phyloP scores from a whole-genome alignment of 23 red algal species.

The Gracilaria domingensis region DNA sequence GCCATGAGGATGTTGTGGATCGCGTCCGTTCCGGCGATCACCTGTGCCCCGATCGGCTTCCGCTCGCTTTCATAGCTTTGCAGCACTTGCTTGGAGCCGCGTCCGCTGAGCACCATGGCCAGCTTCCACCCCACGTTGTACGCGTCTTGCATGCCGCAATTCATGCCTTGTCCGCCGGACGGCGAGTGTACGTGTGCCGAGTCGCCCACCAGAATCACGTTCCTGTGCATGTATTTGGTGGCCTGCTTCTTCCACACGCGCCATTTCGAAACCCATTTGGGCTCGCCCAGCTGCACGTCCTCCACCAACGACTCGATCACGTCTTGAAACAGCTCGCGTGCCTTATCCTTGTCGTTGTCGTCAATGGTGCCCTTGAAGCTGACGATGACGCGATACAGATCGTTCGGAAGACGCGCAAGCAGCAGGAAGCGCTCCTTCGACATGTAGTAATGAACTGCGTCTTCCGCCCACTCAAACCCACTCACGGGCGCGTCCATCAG shows the following conservation, averaged over 20 bases:
- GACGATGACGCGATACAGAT: neutral
- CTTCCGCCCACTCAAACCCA: neutral
- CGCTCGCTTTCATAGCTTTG: conserved; percentile 12
- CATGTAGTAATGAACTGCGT: conserved; percentile 20
- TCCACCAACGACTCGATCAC: neutral
- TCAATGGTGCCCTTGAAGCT: neutral
- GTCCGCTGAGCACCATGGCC: neutral
- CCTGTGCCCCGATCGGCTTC: neutral
- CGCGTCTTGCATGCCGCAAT: conserved; percentile 3
- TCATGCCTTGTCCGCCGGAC: conserved; percentile 10
- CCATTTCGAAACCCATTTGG: conserved; percentile 15
- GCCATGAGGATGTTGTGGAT: conserved; percentile 16
- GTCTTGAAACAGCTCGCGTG: conserved; percentile 17
- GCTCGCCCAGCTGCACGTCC: neutral
- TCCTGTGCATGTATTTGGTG: neutral
- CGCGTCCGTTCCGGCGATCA: neutral
- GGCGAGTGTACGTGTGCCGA: neutral
- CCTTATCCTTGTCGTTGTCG: neutral
- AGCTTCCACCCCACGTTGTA: conserved; percentile 19
- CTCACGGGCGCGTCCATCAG: conserved; percentile 7
- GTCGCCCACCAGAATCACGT: neutral
- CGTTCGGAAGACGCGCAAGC: neutral
- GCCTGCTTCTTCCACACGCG: conserved; percentile 19
- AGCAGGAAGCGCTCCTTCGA: conserved; percentile 5
- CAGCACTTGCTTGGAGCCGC: neutral